A percentile compares a stretch with the other conserved stretches of the same genome.
phyloP scores from a whole-genome alignment of 257 asterid species.

The Rauvolfia tetraphylla region DNA sequence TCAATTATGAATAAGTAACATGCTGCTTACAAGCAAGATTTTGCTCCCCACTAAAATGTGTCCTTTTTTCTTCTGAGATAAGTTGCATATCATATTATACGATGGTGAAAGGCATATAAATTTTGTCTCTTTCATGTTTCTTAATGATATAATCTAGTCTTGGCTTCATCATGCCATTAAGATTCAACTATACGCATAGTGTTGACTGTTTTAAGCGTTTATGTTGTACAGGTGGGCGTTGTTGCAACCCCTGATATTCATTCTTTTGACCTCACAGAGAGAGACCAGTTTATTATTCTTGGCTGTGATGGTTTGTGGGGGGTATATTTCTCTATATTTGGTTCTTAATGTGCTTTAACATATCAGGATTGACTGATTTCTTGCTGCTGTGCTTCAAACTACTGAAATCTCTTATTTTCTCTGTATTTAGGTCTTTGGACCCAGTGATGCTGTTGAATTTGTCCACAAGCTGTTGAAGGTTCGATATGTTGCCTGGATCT shows the following conservation, averaged over 20 bases:
- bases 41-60: no score
- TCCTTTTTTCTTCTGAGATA: no score
- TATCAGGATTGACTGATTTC: background rate
- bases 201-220: background rate
- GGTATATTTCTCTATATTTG: slow-evolving; percentile 37
- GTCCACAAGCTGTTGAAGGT: slow-evolving; percentile 83
- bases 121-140: no score
- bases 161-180: background rate
- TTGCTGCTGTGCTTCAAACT: background rate
- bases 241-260: slow-evolving; percentile 81
- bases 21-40: no score
- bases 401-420: background rate
- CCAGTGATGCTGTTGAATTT: slow-evolving; percentile 91
- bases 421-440: slow-evolving; percentile 71
- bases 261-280: slow-evolving; percentile 86
- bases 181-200: background rate
- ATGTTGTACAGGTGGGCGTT: slow-evolving; percentile 78
- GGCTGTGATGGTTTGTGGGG: slow-evolving; percentile 99
- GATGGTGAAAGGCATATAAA: no score
- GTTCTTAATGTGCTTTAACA: slow-evolving; percentile 3
- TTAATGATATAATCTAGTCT: background rate
- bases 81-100: no score
- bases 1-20: no score
- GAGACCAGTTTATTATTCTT: slow-evolving; percentile 84
- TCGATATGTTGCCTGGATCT: slow-evolving; percentile 17